These are phyloP conservation scores for Filobasidium floriforme DNA, from an alignment of 768 basidiomycete species.

Conservation along the genomic window DNA sequence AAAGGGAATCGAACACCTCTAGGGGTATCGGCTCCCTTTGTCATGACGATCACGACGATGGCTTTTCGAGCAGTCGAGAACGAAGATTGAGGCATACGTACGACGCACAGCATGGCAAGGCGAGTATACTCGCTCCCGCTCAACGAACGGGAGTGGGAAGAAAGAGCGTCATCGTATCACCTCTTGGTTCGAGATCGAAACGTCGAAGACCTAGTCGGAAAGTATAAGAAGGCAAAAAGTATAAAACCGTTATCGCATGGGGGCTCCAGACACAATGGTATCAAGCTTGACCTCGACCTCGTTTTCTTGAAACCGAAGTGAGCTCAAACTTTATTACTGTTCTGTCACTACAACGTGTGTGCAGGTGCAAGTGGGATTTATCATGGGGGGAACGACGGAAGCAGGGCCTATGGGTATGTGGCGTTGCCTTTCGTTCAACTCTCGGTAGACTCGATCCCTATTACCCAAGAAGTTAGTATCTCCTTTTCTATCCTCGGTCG, in stretches of 20 bases:
- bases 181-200: too few relatives aligned
- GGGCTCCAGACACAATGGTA: too few relatives aligned
- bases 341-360: neutral
- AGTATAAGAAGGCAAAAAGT: too few relatives aligned
- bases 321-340: neutral
- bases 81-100: neutral
- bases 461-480: neutral
- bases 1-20: too few relatives aligned
- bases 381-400: neutral
- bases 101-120: neutral
- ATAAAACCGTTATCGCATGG: too few relatives aligned
- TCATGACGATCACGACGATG: too few relatives aligned
- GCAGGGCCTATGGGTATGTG: conserved; percentile 9
- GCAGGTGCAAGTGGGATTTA: neutral
- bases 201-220: too few relatives aligned
- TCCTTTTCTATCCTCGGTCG: neutral
- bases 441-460: neutral
- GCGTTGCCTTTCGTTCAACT: conserved; percentile 7
- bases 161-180: too few relatives aligned
- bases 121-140: neutral
- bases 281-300: too few relatives aligned
- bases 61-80: neutral
- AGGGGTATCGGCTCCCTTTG: too few relatives aligned
- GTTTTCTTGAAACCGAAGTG: neutral
- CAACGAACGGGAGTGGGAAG: too few relatives aligned